These are phyloP conservation scores for Babesia caballi DNA, from an alignment of 169 alveolate genomes.

Conservation along the genomic window DNA sequence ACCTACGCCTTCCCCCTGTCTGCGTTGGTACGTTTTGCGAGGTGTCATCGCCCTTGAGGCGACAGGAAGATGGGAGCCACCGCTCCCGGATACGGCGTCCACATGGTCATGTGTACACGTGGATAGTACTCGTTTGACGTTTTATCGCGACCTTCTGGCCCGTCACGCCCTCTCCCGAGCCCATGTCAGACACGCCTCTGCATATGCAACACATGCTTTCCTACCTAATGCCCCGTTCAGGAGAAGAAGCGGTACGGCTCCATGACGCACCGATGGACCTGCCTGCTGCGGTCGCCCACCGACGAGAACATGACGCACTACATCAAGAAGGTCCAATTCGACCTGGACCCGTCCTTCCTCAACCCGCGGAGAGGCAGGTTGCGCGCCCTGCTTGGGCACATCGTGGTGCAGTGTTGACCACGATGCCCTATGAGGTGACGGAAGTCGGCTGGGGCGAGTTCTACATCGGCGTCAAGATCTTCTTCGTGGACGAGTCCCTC, in stretches of 20 bases:
- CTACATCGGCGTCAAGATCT: conserved; percentile 68
- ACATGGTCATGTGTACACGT: neutral
- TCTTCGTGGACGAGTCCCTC: conserved; percentile 70
- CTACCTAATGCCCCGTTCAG: conserved; percentile 36
- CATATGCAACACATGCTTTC: neutral
- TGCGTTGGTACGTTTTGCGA: conserved; percentile 42
- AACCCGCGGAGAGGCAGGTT: conserved; percentile 80
- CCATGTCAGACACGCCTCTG: too few relatives aligned
- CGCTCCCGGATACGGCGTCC: neutral
- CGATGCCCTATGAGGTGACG: conserved; percentile 77
- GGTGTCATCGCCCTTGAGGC: too few relatives aligned
- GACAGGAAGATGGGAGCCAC: too few relatives aligned
- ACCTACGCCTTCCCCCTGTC: conserved; percentile 66
- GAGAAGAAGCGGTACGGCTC: conserved; percentile 87
- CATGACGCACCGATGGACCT: conserved; percentile 90
- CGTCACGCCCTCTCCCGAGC: too few relatives aligned
- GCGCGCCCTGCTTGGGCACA: neutral
- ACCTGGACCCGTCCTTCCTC: conserved; percentile 89
- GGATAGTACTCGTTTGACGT: neutral
- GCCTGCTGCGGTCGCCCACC: conserved; percentile 87
- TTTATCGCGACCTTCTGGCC: too few relatives aligned
- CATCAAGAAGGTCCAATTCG: conserved; percentile 86
- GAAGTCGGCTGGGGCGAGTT: conserved; percentile 83
- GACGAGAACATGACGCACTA: conserved; percentile 87
- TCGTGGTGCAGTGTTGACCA: conserved; percentile 59